Percentiles rank a stretch among this genome's conserved stretches.
phyloP scores from a whole-genome alignment of 352 stramenopile species.

The Globisporangium alternatum region DNA sequence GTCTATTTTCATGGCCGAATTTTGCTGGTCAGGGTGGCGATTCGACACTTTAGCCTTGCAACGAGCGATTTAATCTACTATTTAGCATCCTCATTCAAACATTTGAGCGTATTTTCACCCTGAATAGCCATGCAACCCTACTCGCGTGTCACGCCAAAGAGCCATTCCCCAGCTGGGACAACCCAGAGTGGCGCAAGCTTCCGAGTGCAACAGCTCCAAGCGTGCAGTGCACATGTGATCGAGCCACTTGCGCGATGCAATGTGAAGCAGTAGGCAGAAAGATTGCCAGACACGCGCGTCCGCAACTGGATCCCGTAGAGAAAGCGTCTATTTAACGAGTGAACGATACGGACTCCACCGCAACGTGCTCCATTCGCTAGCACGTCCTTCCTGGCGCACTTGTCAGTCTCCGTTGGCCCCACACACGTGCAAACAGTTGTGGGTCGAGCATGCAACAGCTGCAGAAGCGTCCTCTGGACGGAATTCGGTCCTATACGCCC shows the following conservation, averaged over 20 bases:
- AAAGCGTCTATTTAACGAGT: not conserved
- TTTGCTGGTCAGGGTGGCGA: not conserved
- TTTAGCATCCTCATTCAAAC: not conserved
- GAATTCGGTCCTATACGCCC: not conserved
- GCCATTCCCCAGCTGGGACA: constrained; percentile 19
- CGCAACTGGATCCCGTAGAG: constrained; percentile 4
- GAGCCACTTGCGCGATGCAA: not conserved
- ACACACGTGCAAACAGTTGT: not conserved
- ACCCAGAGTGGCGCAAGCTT: constrained; percentile 11
- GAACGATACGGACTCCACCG: not conserved
- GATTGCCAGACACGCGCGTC: not conserved
- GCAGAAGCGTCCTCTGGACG: constrained; percentile 1
- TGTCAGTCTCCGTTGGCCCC: not conserved
- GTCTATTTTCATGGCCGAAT: not conserved
- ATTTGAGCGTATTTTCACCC: not conserved
- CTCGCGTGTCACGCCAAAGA: constrained; percentile 4
- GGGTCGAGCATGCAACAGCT: not conserved
- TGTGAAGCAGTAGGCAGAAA: not conserved
- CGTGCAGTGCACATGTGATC: not conserved
- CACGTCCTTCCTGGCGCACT: not conserved
- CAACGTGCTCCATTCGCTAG: not conserved
- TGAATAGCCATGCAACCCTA: not conserved
- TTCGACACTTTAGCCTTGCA: not conserved
- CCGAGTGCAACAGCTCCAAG: constrained; percentile 1
- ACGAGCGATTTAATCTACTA: not conserved